Conservation (phyloP, 208 protist genomes). For the Trypanosoma cruzi region DNA sequence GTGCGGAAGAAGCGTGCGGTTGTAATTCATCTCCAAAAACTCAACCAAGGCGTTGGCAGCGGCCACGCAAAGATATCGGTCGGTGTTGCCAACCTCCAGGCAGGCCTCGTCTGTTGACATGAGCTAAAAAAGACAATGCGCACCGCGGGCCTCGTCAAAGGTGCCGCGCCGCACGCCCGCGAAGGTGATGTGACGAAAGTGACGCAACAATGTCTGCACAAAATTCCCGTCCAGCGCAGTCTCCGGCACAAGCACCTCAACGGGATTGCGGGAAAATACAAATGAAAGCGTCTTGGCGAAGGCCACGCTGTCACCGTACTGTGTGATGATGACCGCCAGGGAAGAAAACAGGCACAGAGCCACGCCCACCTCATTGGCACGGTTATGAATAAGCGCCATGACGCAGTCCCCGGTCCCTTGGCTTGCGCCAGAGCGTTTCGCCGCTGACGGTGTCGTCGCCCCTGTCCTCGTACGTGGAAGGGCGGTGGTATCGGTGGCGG, state of each 20-base stretch:
- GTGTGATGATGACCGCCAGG: slow-evolving; percentile 60
- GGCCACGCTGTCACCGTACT: slow-evolving; percentile 76
- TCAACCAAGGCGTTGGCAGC: slow-evolving; percentile 75
- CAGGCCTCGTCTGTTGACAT: slow-evolving; percentile 43
- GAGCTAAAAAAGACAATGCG: slow-evolving; percentile 53
- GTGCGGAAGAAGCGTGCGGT: slow-evolving; percentile 66
- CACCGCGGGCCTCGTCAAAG: slow-evolving; percentile 69
- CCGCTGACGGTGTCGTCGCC: slow-evolving; percentile 23
- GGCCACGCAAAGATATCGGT: slow-evolving; percentile 81
- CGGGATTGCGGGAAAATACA: slow-evolving; percentile 67
- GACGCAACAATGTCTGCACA: slow-evolving; percentile 58
- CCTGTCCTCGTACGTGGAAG: slow-evolving; percentile 2
- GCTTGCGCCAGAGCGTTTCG: slow-evolving; percentile 21
- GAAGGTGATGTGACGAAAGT: slow-evolving; percentile 68
- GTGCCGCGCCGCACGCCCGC: slow-evolving; percentile 73
- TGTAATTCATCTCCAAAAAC: slow-evolving; percentile 75
- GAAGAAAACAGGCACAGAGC: slow-evolving; percentile 67
- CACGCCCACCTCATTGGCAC: slow-evolving; percentile 68
- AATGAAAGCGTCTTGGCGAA: slow-evolving; percentile 74
- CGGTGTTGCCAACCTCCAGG: slow-evolving; percentile 42
- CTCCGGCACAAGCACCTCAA: slow-evolving; percentile 73
- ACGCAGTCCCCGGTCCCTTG: slow-evolving; percentile 42
- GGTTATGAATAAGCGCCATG: slow-evolving; percentile 76
- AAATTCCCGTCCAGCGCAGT: slow-evolving; percentile 55
- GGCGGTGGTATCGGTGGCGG: neutral